Conservation (phyloP, 2,329 filamentous ascomycete genomes). For the Pochonia chlamydosporia region DNA sequence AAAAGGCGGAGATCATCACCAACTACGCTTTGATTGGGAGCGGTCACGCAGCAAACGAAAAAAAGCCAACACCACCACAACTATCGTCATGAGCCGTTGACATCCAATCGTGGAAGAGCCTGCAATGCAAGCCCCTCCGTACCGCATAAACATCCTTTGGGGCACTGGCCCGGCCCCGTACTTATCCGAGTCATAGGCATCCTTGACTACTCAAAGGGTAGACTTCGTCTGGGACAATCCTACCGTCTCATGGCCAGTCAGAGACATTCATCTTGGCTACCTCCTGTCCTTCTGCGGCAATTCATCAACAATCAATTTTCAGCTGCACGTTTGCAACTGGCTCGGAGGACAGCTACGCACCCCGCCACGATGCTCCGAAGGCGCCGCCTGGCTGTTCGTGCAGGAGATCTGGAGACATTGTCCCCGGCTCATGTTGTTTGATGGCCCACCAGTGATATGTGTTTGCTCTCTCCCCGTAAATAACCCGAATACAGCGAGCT, state of each 20-base stretch:
- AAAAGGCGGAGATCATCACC: neutral
- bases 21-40: neutral
- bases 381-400: too few relatives aligned
- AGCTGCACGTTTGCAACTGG: too few relatives aligned
- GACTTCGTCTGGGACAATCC: too few relatives aligned
- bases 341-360: too few relatives aligned
- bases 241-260: neutral
- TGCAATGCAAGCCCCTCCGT: slow-evolving; percentile 3
- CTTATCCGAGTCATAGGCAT: slow-evolving; percentile 1
- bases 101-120: slow-evolving; percentile 3
- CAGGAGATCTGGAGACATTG: too few relatives aligned
- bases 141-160: neutral
- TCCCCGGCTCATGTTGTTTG: too few relatives aligned
- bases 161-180: neutral
- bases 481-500: too few relatives aligned
- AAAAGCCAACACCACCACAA: neutral
- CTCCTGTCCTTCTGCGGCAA: too few relatives aligned
- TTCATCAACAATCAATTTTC: too few relatives aligned
- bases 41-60: neutral
- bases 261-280: neutral
- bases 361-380: too few relatives aligned
- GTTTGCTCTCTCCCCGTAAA: too few relatives aligned
- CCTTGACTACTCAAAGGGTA: neutral
- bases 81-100: slow-evolving; percentile 1
- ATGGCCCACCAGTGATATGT: too few relatives aligned